Conservation (phyloP, 176 grass and related monocot species). For the Saccharum spontaneum region DNA sequence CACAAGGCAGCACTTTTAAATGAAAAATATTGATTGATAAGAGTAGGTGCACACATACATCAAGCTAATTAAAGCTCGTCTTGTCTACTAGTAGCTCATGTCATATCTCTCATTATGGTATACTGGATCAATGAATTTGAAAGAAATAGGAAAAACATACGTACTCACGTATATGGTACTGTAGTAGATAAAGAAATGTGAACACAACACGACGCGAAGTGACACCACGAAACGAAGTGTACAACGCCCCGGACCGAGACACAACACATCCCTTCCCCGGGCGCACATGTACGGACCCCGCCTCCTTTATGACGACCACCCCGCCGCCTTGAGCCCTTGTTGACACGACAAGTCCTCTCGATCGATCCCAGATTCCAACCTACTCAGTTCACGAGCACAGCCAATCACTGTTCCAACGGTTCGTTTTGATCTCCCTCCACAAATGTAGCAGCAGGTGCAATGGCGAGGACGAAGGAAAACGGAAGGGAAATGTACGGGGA, state of each 20-base stretch:
- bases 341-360: not conserved
- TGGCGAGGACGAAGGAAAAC: not conserved
- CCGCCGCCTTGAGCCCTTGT: not conserved
- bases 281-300: not conserved
- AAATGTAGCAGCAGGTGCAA: not conserved
- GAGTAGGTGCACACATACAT: not conserved
- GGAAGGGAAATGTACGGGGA: not conserved
- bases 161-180: not conserved
- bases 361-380: not conserved
- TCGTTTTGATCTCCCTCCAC: not conserved
- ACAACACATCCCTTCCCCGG: not conserved
- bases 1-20: not conserved
- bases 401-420: not conserved
- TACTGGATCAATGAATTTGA: not conserved
- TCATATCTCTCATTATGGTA: not conserved
- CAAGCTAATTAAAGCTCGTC: not conserved
- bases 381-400: not conserved
- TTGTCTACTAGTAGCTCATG: not conserved
- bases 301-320: slow-evolving; percentile 5
- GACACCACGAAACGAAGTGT: too few species aligned
- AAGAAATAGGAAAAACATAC: not conserved
- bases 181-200: not conserved
- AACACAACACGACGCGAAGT: not conserved
- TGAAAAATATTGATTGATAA: not conserved
- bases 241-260: not conserved